These are phyloP conservation scores for Thelonectria rubi DNA, from an alignment of 2,329 filamentous ascomycete species.

Conservation along the genomic window DNA sequence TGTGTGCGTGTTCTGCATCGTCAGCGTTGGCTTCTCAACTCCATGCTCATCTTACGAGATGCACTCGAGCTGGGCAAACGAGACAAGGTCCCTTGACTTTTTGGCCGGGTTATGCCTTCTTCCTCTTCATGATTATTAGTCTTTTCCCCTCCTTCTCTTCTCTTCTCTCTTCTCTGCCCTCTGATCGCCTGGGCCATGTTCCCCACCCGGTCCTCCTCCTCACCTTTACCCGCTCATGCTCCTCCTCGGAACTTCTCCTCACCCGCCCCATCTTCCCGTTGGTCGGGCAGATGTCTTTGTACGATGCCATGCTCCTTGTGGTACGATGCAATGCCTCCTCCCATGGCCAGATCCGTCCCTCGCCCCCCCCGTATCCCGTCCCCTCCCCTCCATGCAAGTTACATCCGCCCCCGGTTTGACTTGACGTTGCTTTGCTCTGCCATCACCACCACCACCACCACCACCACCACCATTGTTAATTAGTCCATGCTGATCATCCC, in stretches of 20 bases:
- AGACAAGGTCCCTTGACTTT: background rate
- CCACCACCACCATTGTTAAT: background rate
- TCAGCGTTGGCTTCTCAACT: background rate
- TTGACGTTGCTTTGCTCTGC: background rate
- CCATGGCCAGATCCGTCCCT: conserved; percentile 8
- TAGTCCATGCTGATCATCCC: conserved; percentile 15
- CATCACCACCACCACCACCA: background rate
- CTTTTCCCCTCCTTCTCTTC: background rate
- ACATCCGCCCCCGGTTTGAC: background rate
- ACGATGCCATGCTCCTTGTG: background rate
- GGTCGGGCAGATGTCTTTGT: background rate
- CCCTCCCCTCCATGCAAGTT: background rate
- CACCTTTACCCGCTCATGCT: background rate
- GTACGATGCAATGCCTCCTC: conserved; percentile 3
- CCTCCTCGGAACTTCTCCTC: background rate
- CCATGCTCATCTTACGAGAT: conserved; percentile 7
- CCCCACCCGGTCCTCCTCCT: background rate
- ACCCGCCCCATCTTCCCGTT: background rate
- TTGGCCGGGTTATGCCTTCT: background rate
- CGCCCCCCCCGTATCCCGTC: background rate
- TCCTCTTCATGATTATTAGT: conserved; percentile 1
- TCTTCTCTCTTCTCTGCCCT: background rate
- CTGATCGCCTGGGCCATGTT: too few relatives aligned
- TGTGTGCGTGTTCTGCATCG: background rate
- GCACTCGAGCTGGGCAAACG: background rate